phyloP scores from a whole-genome alignment of 129 eudicot genomes.

The Logfia minima region DNA sequence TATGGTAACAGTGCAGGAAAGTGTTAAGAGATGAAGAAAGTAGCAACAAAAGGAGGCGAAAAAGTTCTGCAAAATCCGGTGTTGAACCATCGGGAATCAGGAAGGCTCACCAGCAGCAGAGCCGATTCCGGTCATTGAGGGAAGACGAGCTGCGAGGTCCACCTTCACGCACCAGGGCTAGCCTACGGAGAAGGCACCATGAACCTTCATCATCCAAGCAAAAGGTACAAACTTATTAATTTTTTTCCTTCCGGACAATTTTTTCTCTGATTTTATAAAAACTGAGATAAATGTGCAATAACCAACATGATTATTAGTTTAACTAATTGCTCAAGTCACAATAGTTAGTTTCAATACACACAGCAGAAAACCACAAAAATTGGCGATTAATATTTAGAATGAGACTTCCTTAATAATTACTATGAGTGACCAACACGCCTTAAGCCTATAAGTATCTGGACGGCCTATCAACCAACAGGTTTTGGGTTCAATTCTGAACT shows the following conservation, averaged over 20 bases:
- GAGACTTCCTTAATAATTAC: too few relatives aligned
- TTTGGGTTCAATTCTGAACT: too few relatives aligned
- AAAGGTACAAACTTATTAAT: neutral
- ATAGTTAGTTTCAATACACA: too few relatives aligned
- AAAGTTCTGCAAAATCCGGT: conserved; percentile 1
- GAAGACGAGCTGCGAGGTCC: conserved; percentile 45
- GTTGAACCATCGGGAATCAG: conserved; percentile 21
- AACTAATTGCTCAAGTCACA: too few relatives aligned
- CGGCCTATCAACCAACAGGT: too few relatives aligned
- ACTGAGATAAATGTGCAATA: neutral
- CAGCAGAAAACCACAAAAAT: too few relatives aligned
- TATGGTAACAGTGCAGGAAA: conserved; percentile 24
- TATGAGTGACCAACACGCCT: too few relatives aligned
- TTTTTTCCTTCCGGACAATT: neutral
- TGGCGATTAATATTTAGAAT: too few relatives aligned
- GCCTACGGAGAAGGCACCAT: conserved; percentile 47
- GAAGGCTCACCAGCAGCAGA: conserved; percentile 40
- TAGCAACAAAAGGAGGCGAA: conserved; percentile 20
- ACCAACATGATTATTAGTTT: neutral
- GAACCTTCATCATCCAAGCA: conserved; percentile 33
- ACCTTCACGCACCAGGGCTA: conserved; percentile 45
- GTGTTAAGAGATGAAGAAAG: conserved; percentile 27
- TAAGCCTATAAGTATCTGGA: too few relatives aligned
- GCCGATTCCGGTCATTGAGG: conserved; percentile 30
- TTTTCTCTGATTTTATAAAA: too few relatives aligned